Percentiles rank a stretch among this genome's conserved stretches.
Conservation (phyloP, 352 stramenopile species). For the Phytophthora crassamura region DNA sequence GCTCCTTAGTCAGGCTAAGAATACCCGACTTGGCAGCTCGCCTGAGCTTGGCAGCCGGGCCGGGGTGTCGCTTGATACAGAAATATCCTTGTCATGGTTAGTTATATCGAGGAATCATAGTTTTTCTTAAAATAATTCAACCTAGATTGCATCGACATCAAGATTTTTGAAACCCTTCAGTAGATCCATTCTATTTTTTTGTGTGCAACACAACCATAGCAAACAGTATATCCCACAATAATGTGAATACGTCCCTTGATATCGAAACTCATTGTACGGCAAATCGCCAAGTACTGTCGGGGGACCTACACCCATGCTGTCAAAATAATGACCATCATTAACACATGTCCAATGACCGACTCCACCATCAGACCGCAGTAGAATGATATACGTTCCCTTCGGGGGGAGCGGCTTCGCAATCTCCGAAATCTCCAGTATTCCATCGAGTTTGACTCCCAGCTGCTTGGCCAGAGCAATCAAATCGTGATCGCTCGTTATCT, state of each 20-base stretch:
- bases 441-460: too few relatives aligned
- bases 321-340: too few relatives aligned
- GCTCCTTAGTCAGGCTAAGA: neutral
- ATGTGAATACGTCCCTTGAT: neutral
- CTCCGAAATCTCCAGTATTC: too few relatives aligned
- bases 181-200: neutral
- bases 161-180: neutral
- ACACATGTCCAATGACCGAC: too few relatives aligned
- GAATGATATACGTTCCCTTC: too few relatives aligned
- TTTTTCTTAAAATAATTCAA: neutral
- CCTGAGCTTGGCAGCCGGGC: neutral
- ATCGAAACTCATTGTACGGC: neutral
- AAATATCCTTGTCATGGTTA: neutral
- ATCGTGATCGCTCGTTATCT: too few relatives aligned
- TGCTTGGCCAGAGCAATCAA: too few relatives aligned
- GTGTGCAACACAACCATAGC: neutral
- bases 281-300: too few relatives aligned
- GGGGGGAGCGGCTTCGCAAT: too few relatives aligned
- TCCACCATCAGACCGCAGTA: too few relatives aligned
- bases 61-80: neutral
- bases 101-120: too few relatives aligned
- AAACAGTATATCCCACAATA: constrained; percentile 7
- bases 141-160: neutral
- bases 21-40: neutral
- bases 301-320: too few relatives aligned